phyloP scores from a whole-genome alignment of 148 eudicot genomes.

The Camellia japonica region DNA sequence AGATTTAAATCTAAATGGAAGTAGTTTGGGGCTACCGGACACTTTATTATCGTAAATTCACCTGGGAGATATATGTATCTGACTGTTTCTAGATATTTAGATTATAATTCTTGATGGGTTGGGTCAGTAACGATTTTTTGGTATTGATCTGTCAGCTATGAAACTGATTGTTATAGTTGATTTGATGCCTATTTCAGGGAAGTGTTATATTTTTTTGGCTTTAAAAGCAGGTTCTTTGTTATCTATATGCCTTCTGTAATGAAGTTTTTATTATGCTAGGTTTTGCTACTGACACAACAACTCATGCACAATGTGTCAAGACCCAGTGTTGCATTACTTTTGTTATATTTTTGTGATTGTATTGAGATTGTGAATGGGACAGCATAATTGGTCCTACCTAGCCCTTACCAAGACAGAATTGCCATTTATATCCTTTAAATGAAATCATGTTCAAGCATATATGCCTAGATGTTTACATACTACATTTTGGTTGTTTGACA shows the following conservation, averaged over 20 bases:
- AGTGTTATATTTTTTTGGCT: not conserved
- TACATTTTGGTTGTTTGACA: slow-evolving; percentile 13
- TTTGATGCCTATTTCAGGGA: not conserved
- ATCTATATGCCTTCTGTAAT: not conserved
- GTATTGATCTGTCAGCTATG: not conserved
- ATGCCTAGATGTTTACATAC: not conserved
- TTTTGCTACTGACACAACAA: not conserved
- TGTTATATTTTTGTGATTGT: not conserved
- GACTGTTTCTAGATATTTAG: not conserved
- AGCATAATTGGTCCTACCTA: not conserved
- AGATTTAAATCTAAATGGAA: not conserved
- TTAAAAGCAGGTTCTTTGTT: not conserved
- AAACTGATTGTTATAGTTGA: too few relatives aligned
- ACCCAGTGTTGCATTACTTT: not conserved
- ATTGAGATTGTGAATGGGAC: not conserved
- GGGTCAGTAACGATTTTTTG: not conserved
- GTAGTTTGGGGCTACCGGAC: not conserved
- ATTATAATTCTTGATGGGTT: not conserved
- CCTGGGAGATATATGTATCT: too few relatives aligned
- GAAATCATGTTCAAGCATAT: not conserved
- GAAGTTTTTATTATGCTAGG: not conserved
- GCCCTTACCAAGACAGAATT: not conserved
- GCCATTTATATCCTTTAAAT: not conserved
- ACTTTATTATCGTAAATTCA: too few relatives aligned
- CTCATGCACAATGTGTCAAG: too few relatives aligned